Base-by-base conservation (phyloP, 176 grass and related monocot genomes). In the Aegilops tauschii region DNA sequence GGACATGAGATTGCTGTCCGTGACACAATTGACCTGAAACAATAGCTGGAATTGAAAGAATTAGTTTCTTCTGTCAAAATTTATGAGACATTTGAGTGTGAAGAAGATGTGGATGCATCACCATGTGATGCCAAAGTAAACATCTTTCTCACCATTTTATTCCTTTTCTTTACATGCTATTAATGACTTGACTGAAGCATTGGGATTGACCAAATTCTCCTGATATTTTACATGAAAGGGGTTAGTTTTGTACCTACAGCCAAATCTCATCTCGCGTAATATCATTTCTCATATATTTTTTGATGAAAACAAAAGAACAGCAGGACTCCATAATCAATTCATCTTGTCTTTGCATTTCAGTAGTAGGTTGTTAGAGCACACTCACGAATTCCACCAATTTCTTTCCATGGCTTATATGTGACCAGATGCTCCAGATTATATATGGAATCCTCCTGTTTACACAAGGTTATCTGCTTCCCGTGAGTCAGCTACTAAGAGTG, bases 201-300 rank as follows among this genome's bases (percentile, higher is more conserved):
- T 95, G 78, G 89, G 94, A 82, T 98, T 91, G 95, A 88, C 93
- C 92, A 84, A 92, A 92, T 87, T 95, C 92, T 87, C 91, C 91
- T 65, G 93, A 98, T 91, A 87, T 98, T 92, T 92, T 98, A 85
- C 96, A 98, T 69, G 96, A 94, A 85, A 95, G 96, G 83, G 96
- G 96, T 98, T 86, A 87, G 84, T 87, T 56, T 17, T 72, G 27
- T 72, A 72, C 28, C 29, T n/a, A 73, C 66, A 49, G 5, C 84
- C 78, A 40, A 79, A 76, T 80, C 20, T 34, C 32, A 34, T 34
- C 32, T 34, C 32, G 4, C 32, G 32, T 34, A 34, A 34, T 34
- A 34, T 34, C 32, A 34, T 34, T 34, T 34, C 32, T 34, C 32
- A 34, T 34, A 34, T 34, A 34, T 34, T 4, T 34, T 34, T 34